Conservation (phyloP, 2,329 filamentous ascomycete genomes). For the Ophiocordyceps australis region DNA sequence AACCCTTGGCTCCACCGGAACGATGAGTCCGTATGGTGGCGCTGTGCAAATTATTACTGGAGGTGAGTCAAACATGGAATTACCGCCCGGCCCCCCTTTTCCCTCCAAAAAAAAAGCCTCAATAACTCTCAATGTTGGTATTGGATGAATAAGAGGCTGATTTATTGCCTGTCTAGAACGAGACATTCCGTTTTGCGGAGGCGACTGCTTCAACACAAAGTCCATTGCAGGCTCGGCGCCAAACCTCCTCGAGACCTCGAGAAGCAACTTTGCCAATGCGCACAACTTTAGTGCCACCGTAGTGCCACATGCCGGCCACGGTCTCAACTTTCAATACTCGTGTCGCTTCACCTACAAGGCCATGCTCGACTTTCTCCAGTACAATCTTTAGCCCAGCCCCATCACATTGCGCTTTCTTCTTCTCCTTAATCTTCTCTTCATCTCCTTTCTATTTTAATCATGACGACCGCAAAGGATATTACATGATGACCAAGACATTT, state of each 20-base stretch:
- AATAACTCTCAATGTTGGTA: too few species aligned
- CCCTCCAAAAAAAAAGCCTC: neutral
- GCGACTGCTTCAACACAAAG: constrained; percentile 32
- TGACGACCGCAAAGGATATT: too few species aligned
- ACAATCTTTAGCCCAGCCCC: too few species aligned
- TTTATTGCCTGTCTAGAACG: too few species aligned
- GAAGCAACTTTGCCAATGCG: constrained; percentile 22
- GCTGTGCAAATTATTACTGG: constrained; percentile 43
- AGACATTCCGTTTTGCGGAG: constrained; percentile 41
- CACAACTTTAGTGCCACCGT: constrained; percentile 32
- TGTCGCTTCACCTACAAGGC: constrained; percentile 12
- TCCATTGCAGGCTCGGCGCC: constrained; percentile 15
- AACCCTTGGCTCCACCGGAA: constrained; percentile 24
- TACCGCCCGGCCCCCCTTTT: neutral
- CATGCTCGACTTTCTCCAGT: constrained; percentile 16
- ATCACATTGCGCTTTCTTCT: too few species aligned
- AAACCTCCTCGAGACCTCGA: constrained; percentile 22
- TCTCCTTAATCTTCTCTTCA: too few species aligned
- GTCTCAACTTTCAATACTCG: constrained; percentile 26
- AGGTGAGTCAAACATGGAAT: constrained; percentile 18
- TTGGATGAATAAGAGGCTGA: too few species aligned
- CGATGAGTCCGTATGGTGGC: constrained; percentile 23
- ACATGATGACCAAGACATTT: too few species aligned
- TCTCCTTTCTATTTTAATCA: too few species aligned
- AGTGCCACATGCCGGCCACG: constrained; percentile 31